Evolutionary conservation across 2,329 filamentous ascomycete species (phyloP), one percentile per base, ranked within the genome.

Genomic region (Trichoderma sp.): DNA sequence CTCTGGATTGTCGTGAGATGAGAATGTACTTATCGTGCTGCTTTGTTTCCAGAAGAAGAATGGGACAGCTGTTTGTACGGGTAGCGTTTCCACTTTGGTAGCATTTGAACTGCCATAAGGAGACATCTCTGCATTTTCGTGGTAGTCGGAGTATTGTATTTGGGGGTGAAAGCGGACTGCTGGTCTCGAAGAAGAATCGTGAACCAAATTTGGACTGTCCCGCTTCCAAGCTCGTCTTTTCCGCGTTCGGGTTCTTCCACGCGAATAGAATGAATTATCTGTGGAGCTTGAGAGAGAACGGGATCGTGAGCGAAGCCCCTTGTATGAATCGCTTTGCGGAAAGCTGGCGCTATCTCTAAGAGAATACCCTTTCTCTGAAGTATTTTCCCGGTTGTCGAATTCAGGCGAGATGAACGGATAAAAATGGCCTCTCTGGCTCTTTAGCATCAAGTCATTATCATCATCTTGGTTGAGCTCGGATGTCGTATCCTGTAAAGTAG

Each of bases 31-130:
- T 23, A 3, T 3, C 9, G 6, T 9, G 26, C 30, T 36, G 47
- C 17, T 15, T 32, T 66, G 64, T 8, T n/a, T 66, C 64, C 47
- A 66, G 47, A 15, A 66, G 2, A 66, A 66, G 32, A 66, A 66
- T 6, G 64, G 64, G 7, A 66, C 47, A n/a, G 32, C 12, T n/a
- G 9, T 32, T 28, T 15, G 47, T 28, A 28, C 15, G 7, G 64
- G 4, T 4, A 26, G 5, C 0, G 5, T 15, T n/a, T 66, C 64
- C 6, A 66, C 64, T 13, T 66, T 66, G 4, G 64, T 66, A 2
- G 50, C 64, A 57, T 28, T 57, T 28, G 64, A 66, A 28, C 47
- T 66, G 3, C 47, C 47, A 15, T 57, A 55, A 4, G 64, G 64
- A 4, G 64, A 57, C 32, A 32, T 39, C 9, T 66, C 64, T n/a